These are phyloP conservation scores for Aureobasidium sp. DNA, from an alignment of 2,329 filamentous ascomycete genomes.

Conservation along the genomic window DNA sequence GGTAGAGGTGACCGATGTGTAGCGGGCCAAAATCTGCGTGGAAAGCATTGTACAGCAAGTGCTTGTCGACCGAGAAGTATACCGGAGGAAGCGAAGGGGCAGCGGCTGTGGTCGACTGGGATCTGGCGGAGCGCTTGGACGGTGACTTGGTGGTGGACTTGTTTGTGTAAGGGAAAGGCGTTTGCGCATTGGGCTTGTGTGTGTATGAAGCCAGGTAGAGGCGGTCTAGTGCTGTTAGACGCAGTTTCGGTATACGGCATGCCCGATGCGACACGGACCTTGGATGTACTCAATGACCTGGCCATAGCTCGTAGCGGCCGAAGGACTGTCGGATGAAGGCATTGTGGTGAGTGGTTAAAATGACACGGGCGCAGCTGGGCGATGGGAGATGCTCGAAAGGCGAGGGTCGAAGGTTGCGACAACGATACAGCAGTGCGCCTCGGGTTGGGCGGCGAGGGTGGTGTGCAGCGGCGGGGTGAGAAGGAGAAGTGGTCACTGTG, in stretches of 20 bases:
- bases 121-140: conserved; percentile 66
- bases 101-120: conserved; percentile 49
- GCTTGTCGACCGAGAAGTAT: conserved; percentile 91
- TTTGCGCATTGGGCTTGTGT: conserved; percentile 70
- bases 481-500: not conserved
- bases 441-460: not conserved
- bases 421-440: not conserved
- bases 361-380: not conserved
- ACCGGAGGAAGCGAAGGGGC: conserved; percentile 56
- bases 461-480: not conserved
- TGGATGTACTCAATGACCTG: conserved; percentile 96
- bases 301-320: conserved; percentile 54
- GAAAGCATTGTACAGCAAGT: conserved; percentile 91
- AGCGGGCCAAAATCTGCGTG: conserved; percentile 97
- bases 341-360: not conserved
- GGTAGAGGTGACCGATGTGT: conserved; percentile 94
- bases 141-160: conserved; percentile 55
- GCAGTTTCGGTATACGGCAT: not conserved
- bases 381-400: not conserved
- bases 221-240: conserved; percentile 56
- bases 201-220: conserved; percentile 92
- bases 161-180: conserved; percentile 69
- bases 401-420: conserved; percentile 4
- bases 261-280: conserved; percentile 50
- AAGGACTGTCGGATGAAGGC: conserved; percentile 24